Percentiles rank a stretch among this genome's conserved stretches.
phyloP scores from a whole-genome alignment of 1,139 yeast genomes.

The Debaryomycetaceae sp. region DNA sequence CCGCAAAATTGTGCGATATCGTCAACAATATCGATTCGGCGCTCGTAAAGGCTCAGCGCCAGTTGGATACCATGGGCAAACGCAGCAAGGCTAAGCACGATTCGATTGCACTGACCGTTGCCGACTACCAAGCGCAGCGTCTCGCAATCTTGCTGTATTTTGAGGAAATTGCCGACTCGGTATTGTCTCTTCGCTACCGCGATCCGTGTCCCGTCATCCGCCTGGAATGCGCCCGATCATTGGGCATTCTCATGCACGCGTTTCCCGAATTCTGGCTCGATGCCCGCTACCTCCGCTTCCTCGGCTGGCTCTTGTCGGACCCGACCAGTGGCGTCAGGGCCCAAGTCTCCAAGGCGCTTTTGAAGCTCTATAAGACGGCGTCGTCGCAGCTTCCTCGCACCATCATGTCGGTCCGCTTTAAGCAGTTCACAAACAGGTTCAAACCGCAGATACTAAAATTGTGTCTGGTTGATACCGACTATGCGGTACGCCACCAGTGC shows the following conservation, averaged over 20 bases:
- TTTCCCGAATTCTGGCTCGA: slow-evolving; percentile 66
- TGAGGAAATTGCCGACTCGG: slow-evolving; percentile 54
- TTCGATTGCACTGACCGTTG: slow-evolving; percentile 36
- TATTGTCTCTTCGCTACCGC: slow-evolving; percentile 68
- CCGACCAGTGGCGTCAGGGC: slow-evolving; percentile 47
- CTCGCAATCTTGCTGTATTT: slow-evolving; percentile 44
- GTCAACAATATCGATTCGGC: slow-evolving; percentile 33
- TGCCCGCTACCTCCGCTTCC: slow-evolving; percentile 58
- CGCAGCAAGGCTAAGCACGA: slow-evolving; percentile 21
- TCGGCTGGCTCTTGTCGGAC: slow-evolving; percentile 81
- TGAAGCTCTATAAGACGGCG: slow-evolving; percentile 32
- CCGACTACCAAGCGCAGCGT: slow-evolving; percentile 40
- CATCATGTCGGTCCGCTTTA: slow-evolving; percentile 31
- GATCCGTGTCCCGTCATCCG: slow-evolving; percentile 71
- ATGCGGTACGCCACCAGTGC: slow-evolving; percentile 41
- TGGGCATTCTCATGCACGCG: slow-evolving; percentile 60
- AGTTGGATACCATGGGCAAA: slow-evolving; percentile 19
- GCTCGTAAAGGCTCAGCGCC: slow-evolving; percentile 34
- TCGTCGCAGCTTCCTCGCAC: slow-evolving; percentile 2
- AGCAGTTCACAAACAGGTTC: slow-evolving; percentile 66
- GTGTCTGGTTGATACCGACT: slow-evolving; percentile 21
- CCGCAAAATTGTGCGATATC: slow-evolving; percentile 47
- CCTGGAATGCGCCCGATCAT: slow-evolving; percentile 49
- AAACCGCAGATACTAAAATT: slow-evolving; percentile 57
- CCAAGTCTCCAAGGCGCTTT: slow-evolving; percentile 52